Evolutionary conservation across 306 rosid genomes (phyloP), one percentile per base, ranked within the genome.

Genomic region (Pyrus betulifolia): DNA sequence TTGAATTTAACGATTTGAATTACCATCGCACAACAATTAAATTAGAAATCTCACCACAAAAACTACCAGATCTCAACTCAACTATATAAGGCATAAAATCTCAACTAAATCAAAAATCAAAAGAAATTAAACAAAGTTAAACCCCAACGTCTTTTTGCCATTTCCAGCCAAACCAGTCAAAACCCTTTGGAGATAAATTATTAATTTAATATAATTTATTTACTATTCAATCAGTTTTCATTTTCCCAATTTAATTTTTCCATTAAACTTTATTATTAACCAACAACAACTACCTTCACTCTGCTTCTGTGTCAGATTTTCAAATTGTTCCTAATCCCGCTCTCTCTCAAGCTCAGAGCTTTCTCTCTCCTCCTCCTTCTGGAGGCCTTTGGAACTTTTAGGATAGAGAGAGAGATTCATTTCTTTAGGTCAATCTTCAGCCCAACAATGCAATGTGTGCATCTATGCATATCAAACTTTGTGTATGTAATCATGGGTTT

Each of bases 401-500:
- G 19, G 19, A 17, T 18, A 15, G 55, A 45, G 80, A 73, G 84
- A 80, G 81, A 87, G 82, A 86, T 78, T 62, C 23, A 31, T 93
- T 89, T 86, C 86, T 76, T 59, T 22, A 31, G 91, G 91, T 89
- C 87, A 76, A 66, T 69, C 71, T 81, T 61, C 69, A 62, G 13
- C 40, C 31, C 27, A 67, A 25, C 22, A 46, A 33, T 55, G 63
- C 72, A 74, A 49, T 74, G 74, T 55, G 33, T 74, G 22, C 22
- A 27, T 42, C 17, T 69, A 6, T 62, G 22, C 83, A 35, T 42
- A 31, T 72, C 69, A 44, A n/a, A 22, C 3, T 67, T 28, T 49
- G 40, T 55, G 65, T 58, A 6, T 58, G 28, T 35, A 11, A 2
- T 74, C 15, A 46, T 68, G 75, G 58, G 73, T 74, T 18, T 74